Percentiles rank a stretch among this genome's conserved stretches.
phyloP scores from a whole-genome alignment of 225 moss, liverwort and hornwort species.

The Physcomitrium patens region DNA sequence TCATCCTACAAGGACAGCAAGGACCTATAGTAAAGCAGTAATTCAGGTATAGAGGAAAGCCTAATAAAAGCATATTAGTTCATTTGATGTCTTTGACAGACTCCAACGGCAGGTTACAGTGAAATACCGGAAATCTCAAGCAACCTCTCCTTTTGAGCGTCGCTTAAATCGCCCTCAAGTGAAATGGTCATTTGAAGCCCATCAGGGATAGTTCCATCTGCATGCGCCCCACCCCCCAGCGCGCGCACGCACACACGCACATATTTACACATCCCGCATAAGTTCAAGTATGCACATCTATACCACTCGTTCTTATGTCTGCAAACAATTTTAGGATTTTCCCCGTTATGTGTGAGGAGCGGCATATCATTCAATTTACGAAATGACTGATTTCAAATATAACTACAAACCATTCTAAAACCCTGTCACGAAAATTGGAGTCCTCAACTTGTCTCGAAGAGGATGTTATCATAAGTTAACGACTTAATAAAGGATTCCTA shows the following conservation, averaged over 20 bases:
- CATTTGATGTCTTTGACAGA: no score
- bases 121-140: conserved; percentile 66
- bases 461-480: conserved; percentile 12
- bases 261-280: no score
- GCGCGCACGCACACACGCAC: no score
- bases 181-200: conserved; percentile 64
- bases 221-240: not conserved
- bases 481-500: conserved; percentile 8
- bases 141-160: conserved; percentile 65
- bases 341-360: conserved; percentile 16
- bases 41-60: not conserved
- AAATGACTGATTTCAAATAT: conserved; percentile 7
- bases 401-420: not conserved
- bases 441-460: conserved; percentile 15
- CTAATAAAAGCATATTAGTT: conserved; percentile 1
- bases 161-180: conserved; percentile 73
- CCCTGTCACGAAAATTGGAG: not conserved
- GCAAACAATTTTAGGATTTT: not conserved
- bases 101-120: conserved; percentile 13
- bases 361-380: conserved; percentile 7
- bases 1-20: not conserved
- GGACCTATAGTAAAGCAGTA: conserved; percentile 1
- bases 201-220: conserved; percentile 70
- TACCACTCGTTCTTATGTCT: no score
- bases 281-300: no score